These are phyloP conservation scores for Aureobasidium sp. DNA, from an alignment of 2,329 filamentous ascomycete species.

Conservation along the genomic window DNA sequence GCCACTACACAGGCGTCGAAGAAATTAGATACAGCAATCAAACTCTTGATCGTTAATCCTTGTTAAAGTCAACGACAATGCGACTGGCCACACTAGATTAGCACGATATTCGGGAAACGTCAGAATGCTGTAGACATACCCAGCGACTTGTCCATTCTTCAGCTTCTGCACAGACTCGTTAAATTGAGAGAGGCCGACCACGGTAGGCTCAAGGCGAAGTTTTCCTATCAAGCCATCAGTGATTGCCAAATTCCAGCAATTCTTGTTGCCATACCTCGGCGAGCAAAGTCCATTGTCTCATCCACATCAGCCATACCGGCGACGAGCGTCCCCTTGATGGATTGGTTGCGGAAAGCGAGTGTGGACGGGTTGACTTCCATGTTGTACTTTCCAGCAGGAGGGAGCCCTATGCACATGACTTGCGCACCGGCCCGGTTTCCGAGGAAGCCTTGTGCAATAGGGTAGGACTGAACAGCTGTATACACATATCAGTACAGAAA, in stretches of 20 bases:
- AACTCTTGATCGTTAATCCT: slow-evolving; percentile 8
- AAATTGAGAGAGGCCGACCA: slow-evolving; percentile 40
- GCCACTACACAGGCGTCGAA: too few species aligned
- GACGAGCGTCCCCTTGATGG: slow-evolving; percentile 34
- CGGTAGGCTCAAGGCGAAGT: slow-evolving; percentile 28
- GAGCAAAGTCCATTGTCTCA: slow-evolving; percentile 41
- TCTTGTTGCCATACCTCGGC: slow-evolving; percentile 41
- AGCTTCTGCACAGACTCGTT: slow-evolving; percentile 46
- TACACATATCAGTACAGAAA: neutral
- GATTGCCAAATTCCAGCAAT: slow-evolving; percentile 15
- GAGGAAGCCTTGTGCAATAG: slow-evolving; percentile 33
- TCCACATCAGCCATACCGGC: slow-evolving; percentile 41
- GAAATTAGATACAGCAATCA: too few species aligned
- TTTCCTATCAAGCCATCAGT: neutral
- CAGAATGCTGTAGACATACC: slow-evolving; percentile 18
- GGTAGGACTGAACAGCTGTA: slow-evolving; percentile 12
- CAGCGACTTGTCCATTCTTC: slow-evolving; percentile 42
- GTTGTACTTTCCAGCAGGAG: slow-evolving; percentile 28
- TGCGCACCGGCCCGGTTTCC: slow-evolving; percentile 42
- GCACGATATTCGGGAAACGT: neutral
- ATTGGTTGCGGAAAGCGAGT: slow-evolving; percentile 29
- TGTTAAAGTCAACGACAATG: slow-evolving; percentile 48
- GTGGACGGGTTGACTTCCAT: slow-evolving; percentile 29
- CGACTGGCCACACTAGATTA: slow-evolving; percentile 19
- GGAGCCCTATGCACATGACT: slow-evolving; percentile 42